Evolutionary conservation across 306 rosid genomes (phyloP).

Genomic region (Arachis hypogaea): DNA sequence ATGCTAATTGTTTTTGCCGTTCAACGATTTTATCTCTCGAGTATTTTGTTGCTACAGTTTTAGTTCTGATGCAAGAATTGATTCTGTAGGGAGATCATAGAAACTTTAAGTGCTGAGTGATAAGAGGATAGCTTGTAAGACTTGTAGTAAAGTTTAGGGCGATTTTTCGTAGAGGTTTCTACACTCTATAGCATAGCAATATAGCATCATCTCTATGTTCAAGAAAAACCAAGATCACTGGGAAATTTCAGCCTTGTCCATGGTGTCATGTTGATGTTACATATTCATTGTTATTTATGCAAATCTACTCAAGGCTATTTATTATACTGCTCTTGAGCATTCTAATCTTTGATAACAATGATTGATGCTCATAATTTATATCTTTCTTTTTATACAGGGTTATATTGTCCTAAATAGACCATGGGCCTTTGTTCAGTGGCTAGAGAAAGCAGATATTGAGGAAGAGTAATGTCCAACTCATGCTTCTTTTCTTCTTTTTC

Average conservation of each 20-base stretch:
- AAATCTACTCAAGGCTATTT: background rate
- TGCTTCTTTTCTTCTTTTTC: background rate
- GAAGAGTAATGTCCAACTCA: constrained; percentile 62
- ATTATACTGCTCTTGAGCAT: constrained; percentile 13
- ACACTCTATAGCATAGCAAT: constrained; percentile 5
- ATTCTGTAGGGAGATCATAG: background rate
- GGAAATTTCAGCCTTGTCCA: background rate
- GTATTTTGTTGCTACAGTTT: constrained; percentile 8
- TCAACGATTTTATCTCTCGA: background rate
- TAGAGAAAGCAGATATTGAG: constrained; percentile 79
- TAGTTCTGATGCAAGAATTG: background rate
- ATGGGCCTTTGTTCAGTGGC: constrained; percentile 99
- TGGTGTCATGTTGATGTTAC: constrained; percentile 3
- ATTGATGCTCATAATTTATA: background rate
- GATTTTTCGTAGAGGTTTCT: background rate
- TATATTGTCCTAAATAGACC: constrained; percentile 92
- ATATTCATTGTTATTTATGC: background rate
- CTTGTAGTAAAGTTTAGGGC: background rate
- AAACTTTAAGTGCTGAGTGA: constrained; percentile 28
- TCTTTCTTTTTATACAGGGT: constrained; percentile 58
- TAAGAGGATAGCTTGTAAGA: background rate
- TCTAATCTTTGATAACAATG: constrained; percentile 1
- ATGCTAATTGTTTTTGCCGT: constrained; percentile 15
- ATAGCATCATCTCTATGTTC: background rate
- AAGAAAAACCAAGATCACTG: constrained; percentile 26